A percentile compares a stretch with the other conserved stretches of the same genome.
Conservation (phyloP, 345 rosid species). For the Gossypium australe region DNA sequence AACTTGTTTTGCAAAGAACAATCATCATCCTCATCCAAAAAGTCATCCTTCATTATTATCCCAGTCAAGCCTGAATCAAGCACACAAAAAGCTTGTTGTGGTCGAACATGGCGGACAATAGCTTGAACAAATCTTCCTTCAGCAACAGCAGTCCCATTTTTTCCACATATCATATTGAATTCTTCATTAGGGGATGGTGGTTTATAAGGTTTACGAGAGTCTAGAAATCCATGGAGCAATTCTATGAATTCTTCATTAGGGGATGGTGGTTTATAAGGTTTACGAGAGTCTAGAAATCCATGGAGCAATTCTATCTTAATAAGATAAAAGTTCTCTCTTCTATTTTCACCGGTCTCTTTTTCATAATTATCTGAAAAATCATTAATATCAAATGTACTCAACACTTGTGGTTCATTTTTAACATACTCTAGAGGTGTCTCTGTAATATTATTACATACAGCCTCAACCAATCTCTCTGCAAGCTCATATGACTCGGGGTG, state of each 20-base stretch:
- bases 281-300: slow-evolving; percentile 88
- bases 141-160: slow-evolving; percentile 71
- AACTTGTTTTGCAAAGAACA: slow-evolving; percentile 66
- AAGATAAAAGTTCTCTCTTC: slow-evolving; percentile 59
- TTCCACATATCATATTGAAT: slow-evolving; percentile 89
- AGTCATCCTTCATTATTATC: slow-evolving; percentile 82
- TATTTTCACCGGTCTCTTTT: slow-evolving; percentile 34
- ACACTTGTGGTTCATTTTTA: slow-evolving; percentile 61
- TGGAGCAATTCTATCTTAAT: slow-evolving; percentile 67
- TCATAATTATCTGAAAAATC: slow-evolving; percentile 29
- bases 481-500: slow-evolving; percentile 95
- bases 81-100: slow-evolving; percentile 69
- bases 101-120: slow-evolving; percentile 61
- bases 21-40: slow-evolving; percentile 74
- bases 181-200: slow-evolving; percentile 80
- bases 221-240: too few relatives aligned
- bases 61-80: slow-evolving; percentile 92
- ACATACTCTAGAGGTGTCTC: slow-evolving; percentile 90
- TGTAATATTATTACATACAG: slow-evolving; percentile 67
- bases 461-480: slow-evolving; percentile 84
- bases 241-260: slow-evolving; percentile 86
- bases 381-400: slow-evolving; percentile 53
- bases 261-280: slow-evolving; percentile 60
- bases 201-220: slow-evolving; percentile 57
- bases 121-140: slow-evolving; percentile 91